Evolutionary conservation across 495 filamentous ascomycete genomes (phyloP).

Genomic region (Coniosporium apollinis): DNA sequence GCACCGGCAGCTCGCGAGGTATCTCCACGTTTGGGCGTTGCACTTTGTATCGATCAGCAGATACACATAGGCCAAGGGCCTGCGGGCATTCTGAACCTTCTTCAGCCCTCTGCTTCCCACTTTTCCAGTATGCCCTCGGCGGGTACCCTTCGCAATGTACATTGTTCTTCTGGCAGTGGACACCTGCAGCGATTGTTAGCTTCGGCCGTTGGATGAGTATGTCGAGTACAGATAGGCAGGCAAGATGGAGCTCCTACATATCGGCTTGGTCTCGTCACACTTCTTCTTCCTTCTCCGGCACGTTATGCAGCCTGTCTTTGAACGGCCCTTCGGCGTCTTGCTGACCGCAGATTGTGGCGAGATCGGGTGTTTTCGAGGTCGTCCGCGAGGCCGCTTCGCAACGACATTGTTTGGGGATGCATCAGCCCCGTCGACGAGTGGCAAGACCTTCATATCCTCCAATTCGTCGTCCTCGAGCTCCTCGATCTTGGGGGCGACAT

Average conservation of each 20-base stretch:
- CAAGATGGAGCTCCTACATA: conserved; percentile 57
- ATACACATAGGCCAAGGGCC: too few relatives aligned
- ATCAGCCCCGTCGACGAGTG: conserved; percentile 9
- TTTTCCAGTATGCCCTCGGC: conserved; percentile 76
- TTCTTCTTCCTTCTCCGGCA: conserved; percentile 92
- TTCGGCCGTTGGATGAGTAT: conserved; percentile 3
- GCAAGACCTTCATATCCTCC: conserved; percentile 7
- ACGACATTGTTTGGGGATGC: conserved; percentile 9
- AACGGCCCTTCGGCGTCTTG: conserved; percentile 72
- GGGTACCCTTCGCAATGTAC: conserved; percentile 87
- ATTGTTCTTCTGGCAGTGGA: conserved; percentile 88
- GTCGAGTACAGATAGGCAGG: conserved; percentile 8
- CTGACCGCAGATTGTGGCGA: conserved; percentile 36
- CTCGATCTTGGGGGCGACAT: conserved; percentile 24
- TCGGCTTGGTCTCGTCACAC: conserved; percentile 86
- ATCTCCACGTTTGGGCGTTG: conserved; percentile 14
- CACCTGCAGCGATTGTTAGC: conserved; percentile 30
- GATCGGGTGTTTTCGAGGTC: conserved; percentile 67
- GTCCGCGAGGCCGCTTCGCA: conserved; percentile 48
- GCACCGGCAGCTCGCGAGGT: conserved; percentile 49
- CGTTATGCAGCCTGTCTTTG: conserved; percentile 87
- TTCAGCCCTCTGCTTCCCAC: conserved; percentile 58
- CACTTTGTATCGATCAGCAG: neutral
- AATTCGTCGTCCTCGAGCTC: conserved; percentile 17
- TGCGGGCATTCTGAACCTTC: conserved; percentile 36